Base-by-base conservation (phyloP, 2,329 filamentous ascomycete genomes). In the Zasmidium citrigriseum region DNA sequence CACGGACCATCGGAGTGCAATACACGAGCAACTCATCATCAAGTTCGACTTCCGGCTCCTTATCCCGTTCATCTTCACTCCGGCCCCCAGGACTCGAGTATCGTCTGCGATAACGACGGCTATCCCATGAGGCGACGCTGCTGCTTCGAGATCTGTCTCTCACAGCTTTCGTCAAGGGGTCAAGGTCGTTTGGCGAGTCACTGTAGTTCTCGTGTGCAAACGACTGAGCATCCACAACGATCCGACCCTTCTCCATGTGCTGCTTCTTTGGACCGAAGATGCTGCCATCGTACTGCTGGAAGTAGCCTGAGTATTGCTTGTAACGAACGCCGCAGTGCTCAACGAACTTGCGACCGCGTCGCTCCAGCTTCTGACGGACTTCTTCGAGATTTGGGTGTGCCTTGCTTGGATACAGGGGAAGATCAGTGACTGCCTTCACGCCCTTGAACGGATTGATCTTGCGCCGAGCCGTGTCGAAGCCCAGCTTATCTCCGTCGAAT, bases 301-400 rank as follows among this genome's bases (percentile, higher is more conserved):
- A 34, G 34, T 41, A 55, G 45, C 53, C 53, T 38, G 45, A 29
- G 23, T 70, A 70, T 41, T 60, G 54, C 55, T 64, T 61, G 58
- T 68, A 68, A 44, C 67, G 60, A 54, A 67, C 65, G 14, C 68
- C 67, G 22, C 63, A 60, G 52, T 59, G 59, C 11, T 54, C 21
- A 41, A 66, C 65, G 50, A 64, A 70, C 1, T 44, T 54, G 2
- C 60, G 57, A 14, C 67, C 67, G 38, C 68, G 62, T 18, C 55
- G 46, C 21, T 62, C 41, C 5, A 68, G 57, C 18, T 46, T 23
- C 7, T 58, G 4, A 25, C 59, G 52, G 14, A 67, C 44, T 0
- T 52, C 59, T 16, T 50, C 47, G 24, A 50, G 47, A 12, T 50
- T 27, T 4, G 21, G 23, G 16, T 29, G 47, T 50, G 25, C n/a